Evolutionary conservation across 148 eudicot genomes (phyloP), one percentile per base, ranked within the genome.

Genomic region (Mesembryanthemum crystallinum): DNA sequence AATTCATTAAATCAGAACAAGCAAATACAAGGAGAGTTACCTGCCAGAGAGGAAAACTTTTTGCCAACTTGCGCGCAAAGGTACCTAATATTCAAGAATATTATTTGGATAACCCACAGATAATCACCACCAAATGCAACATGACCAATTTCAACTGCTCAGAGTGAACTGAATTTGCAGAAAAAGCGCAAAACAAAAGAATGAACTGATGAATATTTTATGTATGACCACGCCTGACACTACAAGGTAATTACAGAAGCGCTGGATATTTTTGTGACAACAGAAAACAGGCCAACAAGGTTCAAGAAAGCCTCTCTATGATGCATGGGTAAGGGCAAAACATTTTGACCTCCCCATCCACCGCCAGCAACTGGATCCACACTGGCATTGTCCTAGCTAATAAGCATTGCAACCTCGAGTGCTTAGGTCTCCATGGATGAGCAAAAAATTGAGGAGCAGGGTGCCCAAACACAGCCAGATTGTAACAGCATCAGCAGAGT

Each of bases 41-140:
- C 96, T 93, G 98, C 98, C 98, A 93, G 69, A 84, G 80, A 29
- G 98, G 98, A 80, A 91, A 93, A 72, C 87, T 88, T 73, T 89
- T 76, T 33, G 89, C 92, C 84, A 93, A 82, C 82, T 92, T 88
- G 78, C 92, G 90, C 82, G 92, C 93, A 91, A 81, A 81, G 77
- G 77, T 72, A 60, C 83, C 83, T 81, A 64, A 69, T 28, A 72
- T 66, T 60, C 60, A 59, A 76, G 32, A 43, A 67, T 39, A 55
- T 3, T 67, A 71, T 69, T 45, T 23, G 78, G 67, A 51, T 73
- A 32, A 81, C 35, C 32, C 35, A 47, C 33, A 5, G 17, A 8
- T 8, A 25, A 61, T 10, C 69, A 27, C 49, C 64, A 65, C 39
- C 39, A 35, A 3, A 29, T 27, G 49, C 45, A 45, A 32, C 27